Conservation (phyloP, 225 moss, liverwort and hornwort species). For the Pleurozium schreberi region DNA sequence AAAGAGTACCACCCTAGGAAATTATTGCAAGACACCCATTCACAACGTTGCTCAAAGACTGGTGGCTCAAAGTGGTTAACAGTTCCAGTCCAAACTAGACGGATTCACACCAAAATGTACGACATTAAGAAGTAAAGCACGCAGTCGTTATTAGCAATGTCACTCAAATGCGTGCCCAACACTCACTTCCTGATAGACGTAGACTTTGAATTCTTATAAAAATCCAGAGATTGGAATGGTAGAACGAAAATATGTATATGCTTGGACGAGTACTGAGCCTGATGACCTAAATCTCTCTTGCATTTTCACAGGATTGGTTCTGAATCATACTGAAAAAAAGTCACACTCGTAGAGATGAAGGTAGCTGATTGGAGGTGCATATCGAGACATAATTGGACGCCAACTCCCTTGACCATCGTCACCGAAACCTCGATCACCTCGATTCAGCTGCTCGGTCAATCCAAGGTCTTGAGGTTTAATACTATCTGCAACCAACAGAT, state of each 20-base stretch:
- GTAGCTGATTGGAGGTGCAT: conserved; percentile 86
- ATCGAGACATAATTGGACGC: conserved; percentile 47
- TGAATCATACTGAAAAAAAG: conserved; percentile 57
- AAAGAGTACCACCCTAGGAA: background rate
- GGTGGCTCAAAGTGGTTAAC: background rate
- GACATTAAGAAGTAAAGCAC: background rate
- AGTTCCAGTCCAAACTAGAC: background rate
- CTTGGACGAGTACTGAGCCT: background rate
- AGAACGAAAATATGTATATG: background rate
- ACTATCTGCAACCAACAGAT: conserved; percentile 30
- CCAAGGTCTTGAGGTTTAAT: conserved; percentile 74
- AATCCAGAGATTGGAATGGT: background rate
- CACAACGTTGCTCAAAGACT: background rate
- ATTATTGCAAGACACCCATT: background rate
- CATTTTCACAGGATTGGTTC: background rate
- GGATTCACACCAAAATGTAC: background rate
- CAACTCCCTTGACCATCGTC: conserved; percentile 53
- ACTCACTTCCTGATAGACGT: background rate
- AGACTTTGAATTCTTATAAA: background rate
- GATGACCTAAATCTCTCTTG: background rate
- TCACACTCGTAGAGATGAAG: conserved; percentile 92
- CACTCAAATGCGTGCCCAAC: background rate
- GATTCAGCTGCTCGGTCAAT: conserved; percentile 48
- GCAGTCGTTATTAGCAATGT: background rate
- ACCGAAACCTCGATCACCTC: conserved; percentile 75